Evolutionary conservation across 306 rosid species (phyloP).

Genomic region (Prunus fruticosa): DNA sequence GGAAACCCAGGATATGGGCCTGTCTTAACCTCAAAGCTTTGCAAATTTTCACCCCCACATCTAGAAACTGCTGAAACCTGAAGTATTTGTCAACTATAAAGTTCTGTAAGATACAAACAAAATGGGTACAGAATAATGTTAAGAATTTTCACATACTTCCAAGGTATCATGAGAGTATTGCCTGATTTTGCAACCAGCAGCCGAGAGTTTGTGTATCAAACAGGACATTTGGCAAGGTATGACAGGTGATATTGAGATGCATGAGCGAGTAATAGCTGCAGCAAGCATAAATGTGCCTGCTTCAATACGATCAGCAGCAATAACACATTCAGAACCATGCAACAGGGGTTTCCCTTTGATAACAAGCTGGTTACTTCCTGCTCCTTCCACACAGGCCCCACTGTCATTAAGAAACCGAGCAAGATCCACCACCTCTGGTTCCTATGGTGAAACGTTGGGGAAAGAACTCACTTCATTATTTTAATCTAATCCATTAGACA

Average conservation of each 20-base stretch:
- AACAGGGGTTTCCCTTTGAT: constrained; percentile 31
- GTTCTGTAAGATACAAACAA: not conserved
- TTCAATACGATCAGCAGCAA: constrained; percentile 37
- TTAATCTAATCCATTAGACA: not conserved
- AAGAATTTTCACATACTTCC: constrained; percentile 10
- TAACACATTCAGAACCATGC: constrained; percentile 19
- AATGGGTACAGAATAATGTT: not conserved
- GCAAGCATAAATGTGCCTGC: constrained; percentile 40
- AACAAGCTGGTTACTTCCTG: constrained; percentile 26
- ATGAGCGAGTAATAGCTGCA: constrained; percentile 35
- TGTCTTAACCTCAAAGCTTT: constrained; percentile 21
- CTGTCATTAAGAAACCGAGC: constrained; percentile 17
- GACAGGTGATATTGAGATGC: constrained; percentile 32
- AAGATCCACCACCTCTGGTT: constrained; percentile 35
- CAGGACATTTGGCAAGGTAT: constrained; percentile 27
- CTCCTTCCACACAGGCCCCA: constrained; percentile 38
- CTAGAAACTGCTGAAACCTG: constrained; percentile 30
- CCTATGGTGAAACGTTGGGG: constrained; percentile 12
- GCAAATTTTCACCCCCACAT: constrained; percentile 12
- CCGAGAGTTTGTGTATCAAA: constrained; percentile 23
- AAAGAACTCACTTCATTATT: not conserved
- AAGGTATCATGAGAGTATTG: constrained; percentile 16
- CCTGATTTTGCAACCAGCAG: constrained; percentile 35
- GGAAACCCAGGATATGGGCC: constrained; percentile 37
- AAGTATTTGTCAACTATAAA: not conserved